Evolutionary conservation across 345 rosid species (phyloP).

Genomic region (Cardamine chenopodiifolia): DNA sequence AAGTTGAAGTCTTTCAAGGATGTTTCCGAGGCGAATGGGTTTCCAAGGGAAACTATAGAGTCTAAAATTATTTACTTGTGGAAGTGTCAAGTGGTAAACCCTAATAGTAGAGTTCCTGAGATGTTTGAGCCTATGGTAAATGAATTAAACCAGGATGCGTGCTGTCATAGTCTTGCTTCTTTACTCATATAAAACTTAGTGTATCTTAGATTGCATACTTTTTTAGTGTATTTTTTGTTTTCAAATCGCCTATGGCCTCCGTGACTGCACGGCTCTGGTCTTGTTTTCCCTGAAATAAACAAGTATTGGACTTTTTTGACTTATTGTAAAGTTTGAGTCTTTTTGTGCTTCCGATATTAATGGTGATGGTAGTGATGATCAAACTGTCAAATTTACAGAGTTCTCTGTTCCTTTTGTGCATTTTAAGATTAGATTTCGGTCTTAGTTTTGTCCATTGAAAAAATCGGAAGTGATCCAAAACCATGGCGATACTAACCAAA

Average conservation of each 20-base stretch:
- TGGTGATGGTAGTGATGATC: conserved; percentile 9
- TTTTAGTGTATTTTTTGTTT: too few relatives aligned
- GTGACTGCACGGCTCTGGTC: too few relatives aligned
- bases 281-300: too few relatives aligned
- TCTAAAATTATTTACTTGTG: neutral
- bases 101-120: neutral
- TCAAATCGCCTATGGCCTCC: too few relatives aligned
- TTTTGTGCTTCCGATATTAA: neutral
- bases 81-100: neutral
- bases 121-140: neutral
- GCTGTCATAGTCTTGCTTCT: neutral
- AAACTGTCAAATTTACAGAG: neutral
- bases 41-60: neutral
- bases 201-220: too few relatives aligned
- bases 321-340: neutral
- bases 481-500: neutral
- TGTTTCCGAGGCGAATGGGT: conserved; percentile 15
- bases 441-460: neutral
- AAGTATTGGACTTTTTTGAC: too few relatives aligned
- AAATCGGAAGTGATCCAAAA: neutral
- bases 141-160: neutral
- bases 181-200: neutral
- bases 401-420: neutral
- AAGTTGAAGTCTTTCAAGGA: neutral
- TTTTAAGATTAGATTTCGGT: neutral